phyloP scores from a whole-genome alignment of 768 basidiomycete genomes.

The Xanthoconium purpureum region DNA sequence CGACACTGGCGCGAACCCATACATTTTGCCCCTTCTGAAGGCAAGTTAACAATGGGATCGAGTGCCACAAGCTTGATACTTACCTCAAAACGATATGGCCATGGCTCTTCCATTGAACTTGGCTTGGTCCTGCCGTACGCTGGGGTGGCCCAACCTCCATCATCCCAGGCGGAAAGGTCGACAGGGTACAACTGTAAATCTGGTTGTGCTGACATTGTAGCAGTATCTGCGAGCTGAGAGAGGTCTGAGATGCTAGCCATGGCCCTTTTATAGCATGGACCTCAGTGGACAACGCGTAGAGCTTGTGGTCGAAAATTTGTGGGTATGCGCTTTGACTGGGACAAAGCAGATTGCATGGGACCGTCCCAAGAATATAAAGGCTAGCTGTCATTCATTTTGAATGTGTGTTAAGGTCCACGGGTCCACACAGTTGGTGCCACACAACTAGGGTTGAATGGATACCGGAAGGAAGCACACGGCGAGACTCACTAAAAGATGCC shows the following conservation, averaged over 20 bases:
- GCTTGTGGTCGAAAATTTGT: slow-evolving; percentile 7
- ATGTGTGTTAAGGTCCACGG: background rate
- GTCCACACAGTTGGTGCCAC: no score
- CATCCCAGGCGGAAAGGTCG: slow-evolving; percentile 27
- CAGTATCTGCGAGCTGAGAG: background rate
- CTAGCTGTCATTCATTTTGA: background rate
- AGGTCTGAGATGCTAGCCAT: background rate
- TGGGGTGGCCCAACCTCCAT: slow-evolving; percentile 17
- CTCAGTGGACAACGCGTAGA: slow-evolving; percentile 12
- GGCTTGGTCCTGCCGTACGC: slow-evolving; percentile 30
- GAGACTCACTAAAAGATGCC: background rate
- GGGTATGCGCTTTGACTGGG: slow-evolving; percentile 9
- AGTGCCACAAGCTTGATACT: background rate
- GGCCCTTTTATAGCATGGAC: slow-evolving; percentile 8
- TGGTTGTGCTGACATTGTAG: slow-evolving; percentile 2
- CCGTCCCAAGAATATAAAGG: slow-evolving; percentile 5
- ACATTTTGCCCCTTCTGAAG: slow-evolving; percentile 45
- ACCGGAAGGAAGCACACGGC: background rate
- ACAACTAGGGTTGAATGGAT: no score
- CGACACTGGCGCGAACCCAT: slow-evolving; percentile 50
- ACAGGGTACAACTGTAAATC: slow-evolving; percentile 16
- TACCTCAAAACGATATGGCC: slow-evolving; percentile 51
- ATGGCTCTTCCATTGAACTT: slow-evolving; percentile 47
- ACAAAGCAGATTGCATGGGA: slow-evolving; percentile 6
- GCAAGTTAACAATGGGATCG: background rate